Evolutionary conservation across 768 basidiomycete species (phyloP).

Genomic region (Podaxis sp.): DNA sequence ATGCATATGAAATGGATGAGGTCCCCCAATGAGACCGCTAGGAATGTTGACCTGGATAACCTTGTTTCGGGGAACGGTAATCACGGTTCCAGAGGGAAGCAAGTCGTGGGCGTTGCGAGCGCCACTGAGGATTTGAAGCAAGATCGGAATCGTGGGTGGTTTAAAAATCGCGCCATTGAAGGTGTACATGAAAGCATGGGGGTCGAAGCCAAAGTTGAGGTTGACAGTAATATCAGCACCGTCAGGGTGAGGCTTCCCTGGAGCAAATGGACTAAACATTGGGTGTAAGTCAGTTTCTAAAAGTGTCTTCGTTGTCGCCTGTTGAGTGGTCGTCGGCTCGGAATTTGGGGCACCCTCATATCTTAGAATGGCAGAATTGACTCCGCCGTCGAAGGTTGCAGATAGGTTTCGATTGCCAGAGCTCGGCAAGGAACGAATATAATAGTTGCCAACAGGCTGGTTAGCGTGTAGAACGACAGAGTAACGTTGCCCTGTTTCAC

Average conservation of each 20-base stretch:
- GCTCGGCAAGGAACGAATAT: conserved; percentile 45
- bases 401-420: conserved; percentile 14
- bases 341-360: conserved; percentile 40
- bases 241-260: conserved; percentile 22
- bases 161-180: conserved; percentile 16
- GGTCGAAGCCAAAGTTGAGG: conserved; percentile 20
- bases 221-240: conserved; percentile 25
- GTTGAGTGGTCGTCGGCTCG: conserved; percentile 36
- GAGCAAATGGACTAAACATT: conserved; percentile 19
- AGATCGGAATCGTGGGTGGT: conserved; percentile 41
- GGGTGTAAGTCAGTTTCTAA: conserved; percentile 27
- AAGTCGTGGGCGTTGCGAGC: conserved; percentile 37
- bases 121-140: conserved; percentile 52
- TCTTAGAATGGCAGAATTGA: conserved; percentile 49
- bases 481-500: conserved; percentile 29
- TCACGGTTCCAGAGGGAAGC: conserved; percentile 40
- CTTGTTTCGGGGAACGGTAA: conserved; percentile 43
- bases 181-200: conserved; percentile 7
- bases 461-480: conserved; percentile 44
- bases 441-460: conserved; percentile 48
- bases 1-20: conserved; percentile 48
- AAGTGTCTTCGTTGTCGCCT: conserved; percentile 23
- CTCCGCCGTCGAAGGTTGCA: conserved; percentile 31
- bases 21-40: conserved; percentile 23
- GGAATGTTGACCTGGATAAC: conserved; percentile 49